Percentiles rank a stretch among this genome's conserved stretches.
These are phyloP conservation scores for Lactifluus piperatus DNA, from an alignment of 768 basidiomycete species.

Conservation along the genomic window DNA sequence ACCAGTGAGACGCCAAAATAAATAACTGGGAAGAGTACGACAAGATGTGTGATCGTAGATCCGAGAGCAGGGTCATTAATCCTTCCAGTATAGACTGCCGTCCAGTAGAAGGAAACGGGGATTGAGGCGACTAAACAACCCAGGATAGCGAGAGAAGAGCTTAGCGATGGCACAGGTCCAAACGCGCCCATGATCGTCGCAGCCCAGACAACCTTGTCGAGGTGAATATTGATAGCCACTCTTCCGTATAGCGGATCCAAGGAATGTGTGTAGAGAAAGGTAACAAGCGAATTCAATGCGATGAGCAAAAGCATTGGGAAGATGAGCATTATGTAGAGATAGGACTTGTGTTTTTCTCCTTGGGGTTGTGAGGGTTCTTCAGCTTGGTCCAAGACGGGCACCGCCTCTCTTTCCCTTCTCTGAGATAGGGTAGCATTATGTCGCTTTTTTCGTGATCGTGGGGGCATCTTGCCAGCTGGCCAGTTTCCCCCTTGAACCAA, in stretches of 20 bases:
- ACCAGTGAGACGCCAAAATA: constrained; percentile 42
- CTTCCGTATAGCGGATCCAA: constrained; percentile 64
- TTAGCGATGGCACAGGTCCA: constrained; percentile 27
- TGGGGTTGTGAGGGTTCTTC: background rate
- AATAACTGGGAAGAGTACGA: constrained; percentile 48
- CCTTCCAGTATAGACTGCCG: constrained; percentile 50
- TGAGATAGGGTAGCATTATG: background rate
- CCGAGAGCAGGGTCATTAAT: constrained; percentile 45
- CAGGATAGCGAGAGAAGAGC: constrained; percentile 30
- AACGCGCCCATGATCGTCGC: constrained; percentile 30
- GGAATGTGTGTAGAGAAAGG: constrained; percentile 53
- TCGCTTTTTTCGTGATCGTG: constrained; percentile 13
- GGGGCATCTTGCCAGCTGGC: constrained; percentile 7
- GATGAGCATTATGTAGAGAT: constrained; percentile 14
- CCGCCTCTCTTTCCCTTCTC: background rate
- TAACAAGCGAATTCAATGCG: constrained; percentile 41
- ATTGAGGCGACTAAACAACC: constrained; percentile 35
- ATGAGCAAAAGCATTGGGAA: constrained; percentile 26
- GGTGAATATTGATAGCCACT: constrained; percentile 42
- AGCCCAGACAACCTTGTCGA: constrained; percentile 34
- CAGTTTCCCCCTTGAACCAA: too few relatives aligned
- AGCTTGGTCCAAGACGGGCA: background rate
- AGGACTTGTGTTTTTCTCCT: background rate
- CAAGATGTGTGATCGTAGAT: constrained; percentile 47
- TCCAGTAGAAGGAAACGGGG: constrained; percentile 62